phyloP scores from a whole-genome alignment of 2,329 filamentous ascomycete species.

The Tolypocladium cylindrosporum region DNA sequence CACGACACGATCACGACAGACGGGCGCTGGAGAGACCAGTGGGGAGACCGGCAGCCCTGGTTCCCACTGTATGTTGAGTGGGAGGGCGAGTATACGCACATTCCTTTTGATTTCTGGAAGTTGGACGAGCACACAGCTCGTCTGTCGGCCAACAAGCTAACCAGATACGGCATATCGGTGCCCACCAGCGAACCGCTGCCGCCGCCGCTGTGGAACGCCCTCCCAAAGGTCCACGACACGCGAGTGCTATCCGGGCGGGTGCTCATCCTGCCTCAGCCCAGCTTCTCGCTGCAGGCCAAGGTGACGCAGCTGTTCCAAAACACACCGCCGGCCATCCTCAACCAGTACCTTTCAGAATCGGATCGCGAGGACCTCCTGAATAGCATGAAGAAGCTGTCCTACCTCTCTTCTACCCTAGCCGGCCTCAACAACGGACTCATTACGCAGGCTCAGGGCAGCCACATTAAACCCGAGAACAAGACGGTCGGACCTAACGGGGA shows the following conservation, averaged over 20 bases:
- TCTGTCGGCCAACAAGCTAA: conserved; percentile 1
- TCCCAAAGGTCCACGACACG: background rate
- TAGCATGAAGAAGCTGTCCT: conserved; percentile 6
- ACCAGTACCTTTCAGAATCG: conserved; percentile 3
- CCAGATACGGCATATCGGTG: conserved; percentile 3
- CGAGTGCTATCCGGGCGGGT: conserved; percentile 23
- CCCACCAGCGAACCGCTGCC: background rate
- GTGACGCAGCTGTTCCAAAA: conserved; percentile 21
- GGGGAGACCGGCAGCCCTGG: conserved; percentile 25
- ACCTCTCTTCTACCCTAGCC: conserved; percentile 18
- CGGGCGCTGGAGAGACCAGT: conserved; percentile 16
- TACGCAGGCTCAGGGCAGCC: conserved; percentile 23
- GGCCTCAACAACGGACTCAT: conserved; percentile 21
- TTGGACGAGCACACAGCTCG: conserved; percentile 14
- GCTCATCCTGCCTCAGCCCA: conserved; percentile 29
- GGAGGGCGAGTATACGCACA: conserved; percentile 30
- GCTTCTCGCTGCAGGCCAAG: conserved; percentile 19
- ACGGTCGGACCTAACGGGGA: conserved; percentile 6
- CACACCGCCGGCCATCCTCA: conserved; percentile 12
- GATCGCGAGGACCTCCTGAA: conserved; percentile 3
- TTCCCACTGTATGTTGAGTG: conserved; percentile 32
- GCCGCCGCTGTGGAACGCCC: conserved; percentile 2
- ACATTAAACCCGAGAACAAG: conserved; percentile 26
- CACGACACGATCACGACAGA: conserved; percentile 2
- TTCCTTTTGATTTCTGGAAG: conserved; percentile 21